Evolutionary conservation across 2,329 filamentous ascomycete genomes (phyloP), one percentile per base, ranked within the genome.

Genomic region (Neopestalotiopsis sp.): DNA sequence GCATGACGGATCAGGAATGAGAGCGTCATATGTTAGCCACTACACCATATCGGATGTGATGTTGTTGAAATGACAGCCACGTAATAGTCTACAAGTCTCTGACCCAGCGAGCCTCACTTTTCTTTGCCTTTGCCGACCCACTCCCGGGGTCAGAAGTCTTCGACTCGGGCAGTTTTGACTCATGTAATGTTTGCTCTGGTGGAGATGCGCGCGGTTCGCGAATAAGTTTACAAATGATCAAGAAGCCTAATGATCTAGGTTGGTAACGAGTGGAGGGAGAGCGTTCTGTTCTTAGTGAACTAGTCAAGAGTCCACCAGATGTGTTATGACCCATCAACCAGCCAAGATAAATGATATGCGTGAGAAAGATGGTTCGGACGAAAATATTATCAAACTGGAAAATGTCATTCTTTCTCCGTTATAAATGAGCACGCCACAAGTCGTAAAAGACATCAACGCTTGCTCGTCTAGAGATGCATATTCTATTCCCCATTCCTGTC

Each of bases 1-100:
- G 74, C 74, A 74, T 72, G 70, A 72, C 73, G 73, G 73, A 61
- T 61, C 49, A 40, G 42, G 24, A 66, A 30, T 59, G 57, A 59
- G 57, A 59, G 57, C 57, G 57, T 59, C 30, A 59, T 30, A 59
- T 59, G 57, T 59, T 59, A 59, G 30, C 57, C 57, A 30, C 57
- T 59, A 59, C 57, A 59, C 57, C 57, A 59, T 30, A 30, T 59
- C 57, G 57, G 57, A 59, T 59, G 12, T 52, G 45, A 52, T n/a
- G 2, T 34, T 59, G 57, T 59, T 34, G 28, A 59, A 24, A 30
- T 7, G 13, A 24, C 9, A 24, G 57, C 4, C 28, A 14, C 24
- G 24, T 59, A 34, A 30, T 30, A 30, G 30, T 14, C 12, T 59
- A 59, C 28, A 28, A 9, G 12, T 57, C 20, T 20, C 9, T 24